Conservation (phyloP, 1,284 basidiomycete species). For the Cystobasidium slooffiae region DNA sequence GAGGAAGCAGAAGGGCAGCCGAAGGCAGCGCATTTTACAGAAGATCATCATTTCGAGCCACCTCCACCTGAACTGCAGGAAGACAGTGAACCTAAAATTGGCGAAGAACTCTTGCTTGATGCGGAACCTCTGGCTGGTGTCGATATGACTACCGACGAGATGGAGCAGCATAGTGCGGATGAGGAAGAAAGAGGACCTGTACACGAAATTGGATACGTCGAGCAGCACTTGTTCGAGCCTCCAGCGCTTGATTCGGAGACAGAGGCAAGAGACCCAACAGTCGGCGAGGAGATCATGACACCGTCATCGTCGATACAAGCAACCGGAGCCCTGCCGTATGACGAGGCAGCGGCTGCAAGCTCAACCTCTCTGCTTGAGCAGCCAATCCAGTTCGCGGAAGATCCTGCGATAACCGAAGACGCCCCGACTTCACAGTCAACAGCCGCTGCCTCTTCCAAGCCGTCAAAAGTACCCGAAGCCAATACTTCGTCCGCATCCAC, state of each 20-base stretch:
- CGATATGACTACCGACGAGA: conserved; percentile 34
- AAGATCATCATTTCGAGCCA: conserved; percentile 23
- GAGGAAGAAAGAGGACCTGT: neutral
- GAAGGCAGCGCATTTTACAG: neutral
- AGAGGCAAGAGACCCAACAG: neutral
- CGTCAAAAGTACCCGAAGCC: neutral
- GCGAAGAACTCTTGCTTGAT: neutral
- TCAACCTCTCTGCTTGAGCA: no score
- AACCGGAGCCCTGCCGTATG: neutral
- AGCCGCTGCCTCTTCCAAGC: neutral
- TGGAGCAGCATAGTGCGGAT: conserved; percentile 28
- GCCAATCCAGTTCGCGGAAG: no score
- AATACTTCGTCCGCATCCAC: neutral
- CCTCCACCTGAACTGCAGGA: conserved; percentile 22
- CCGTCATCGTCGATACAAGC: neutral
- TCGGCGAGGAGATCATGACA: neutral
- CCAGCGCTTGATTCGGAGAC: neutral
- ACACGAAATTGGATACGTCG: neutral
- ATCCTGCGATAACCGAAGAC: no score
- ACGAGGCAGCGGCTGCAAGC: no score
- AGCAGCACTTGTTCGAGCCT: neutral
- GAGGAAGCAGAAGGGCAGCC: neutral
- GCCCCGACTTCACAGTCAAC: no score
- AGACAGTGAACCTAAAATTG: neutral
- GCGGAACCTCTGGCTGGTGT: conserved; percentile 6